These are phyloP conservation scores for Sextonia rubra DNA, from an alignment of 164 flowering plant genomes.

Conservation along the genomic window DNA sequence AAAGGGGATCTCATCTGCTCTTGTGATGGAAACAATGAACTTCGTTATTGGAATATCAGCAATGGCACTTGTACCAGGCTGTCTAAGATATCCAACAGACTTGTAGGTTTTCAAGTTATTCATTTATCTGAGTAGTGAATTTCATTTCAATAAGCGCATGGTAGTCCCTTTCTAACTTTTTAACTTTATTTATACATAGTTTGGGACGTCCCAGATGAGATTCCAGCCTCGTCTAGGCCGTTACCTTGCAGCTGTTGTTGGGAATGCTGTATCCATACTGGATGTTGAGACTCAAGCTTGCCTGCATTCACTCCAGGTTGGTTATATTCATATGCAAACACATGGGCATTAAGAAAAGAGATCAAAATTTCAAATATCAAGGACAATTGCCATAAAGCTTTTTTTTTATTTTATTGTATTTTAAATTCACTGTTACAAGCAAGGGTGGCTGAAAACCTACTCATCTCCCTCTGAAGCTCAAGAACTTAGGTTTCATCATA, in stretches of 20 bases:
- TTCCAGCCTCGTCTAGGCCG: slow-evolving; percentile 70
- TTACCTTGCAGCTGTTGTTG: slow-evolving; percentile 67
- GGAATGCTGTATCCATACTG: slow-evolving; percentile 51
- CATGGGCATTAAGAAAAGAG: not conserved
- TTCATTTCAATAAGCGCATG: not conserved
- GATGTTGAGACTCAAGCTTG: slow-evolving; percentile 74
- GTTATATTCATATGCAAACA: not conserved
- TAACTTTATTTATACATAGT: slow-evolving; percentile 28
- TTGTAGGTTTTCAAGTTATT: not conserved
- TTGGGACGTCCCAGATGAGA: slow-evolving; percentile 56
- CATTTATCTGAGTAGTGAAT: not conserved
- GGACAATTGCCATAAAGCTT: too few relatives aligned
- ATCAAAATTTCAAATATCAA: not conserved
- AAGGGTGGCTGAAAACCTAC: not conserved
- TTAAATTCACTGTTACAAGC: too few relatives aligned
- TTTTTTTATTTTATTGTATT: too few relatives aligned
- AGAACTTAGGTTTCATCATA: not conserved
- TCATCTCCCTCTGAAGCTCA: not conserved
- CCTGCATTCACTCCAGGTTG: slow-evolving; percentile 53
- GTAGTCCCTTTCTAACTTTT: not conserved
- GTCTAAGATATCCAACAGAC: slow-evolving; percentile 45
- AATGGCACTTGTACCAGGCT: slow-evolving; percentile 62
- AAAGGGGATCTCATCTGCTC: slow-evolving; percentile 76
- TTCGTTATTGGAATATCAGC: slow-evolving; percentile 73
- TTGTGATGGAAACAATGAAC: slow-evolving; percentile 64